Evolutionary conservation across 495 filamentous ascomycete species (phyloP).

Genomic region (Zalerion maritima): DNA sequence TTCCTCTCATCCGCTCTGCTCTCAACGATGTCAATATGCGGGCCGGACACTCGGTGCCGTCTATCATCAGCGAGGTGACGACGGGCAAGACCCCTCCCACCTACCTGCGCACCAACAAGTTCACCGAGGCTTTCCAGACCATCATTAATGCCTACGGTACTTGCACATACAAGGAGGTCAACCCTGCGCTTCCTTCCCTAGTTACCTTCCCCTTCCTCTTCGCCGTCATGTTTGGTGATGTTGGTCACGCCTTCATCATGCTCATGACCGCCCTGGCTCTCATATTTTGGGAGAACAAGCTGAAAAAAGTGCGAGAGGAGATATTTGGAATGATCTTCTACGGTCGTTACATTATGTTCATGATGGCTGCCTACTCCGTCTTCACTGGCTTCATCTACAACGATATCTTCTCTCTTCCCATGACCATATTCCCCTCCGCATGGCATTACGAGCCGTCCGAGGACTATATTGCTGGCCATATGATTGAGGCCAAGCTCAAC

Average conservation of each 20-base stretch:
- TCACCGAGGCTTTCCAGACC: conserved; percentile 95
- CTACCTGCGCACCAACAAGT: conserved; percentile 92
- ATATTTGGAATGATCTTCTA: conserved; percentile 97
- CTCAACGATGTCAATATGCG: conserved; percentile 93
- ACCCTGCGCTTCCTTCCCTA: conserved; percentile 86
- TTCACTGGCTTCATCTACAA: conserved; percentile 98
- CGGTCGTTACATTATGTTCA: conserved; percentile 91
- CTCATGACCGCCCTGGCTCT: conserved; percentile 63
- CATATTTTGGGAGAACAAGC: conserved; percentile 87
- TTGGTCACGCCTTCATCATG: conserved; percentile 86
- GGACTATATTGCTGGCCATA: conserved; percentile 40
- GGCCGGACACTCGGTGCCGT: conserved; percentile 84
- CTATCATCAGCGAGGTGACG: conserved; percentile 91
- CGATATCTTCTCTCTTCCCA: conserved; percentile 85
- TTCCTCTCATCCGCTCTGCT: conserved; percentile 87
- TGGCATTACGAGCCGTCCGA: conserved; percentile 67
- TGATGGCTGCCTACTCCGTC: conserved; percentile 95
- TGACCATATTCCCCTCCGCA: conserved; percentile 75
- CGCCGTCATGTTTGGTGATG: conserved; percentile 97
- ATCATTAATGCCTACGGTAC: conserved; percentile 98
- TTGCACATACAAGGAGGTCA: conserved; percentile 91
- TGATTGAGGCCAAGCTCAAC: conserved; percentile 50
- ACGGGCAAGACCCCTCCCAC: conserved; percentile 96
- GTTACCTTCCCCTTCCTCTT: conserved; percentile 97
- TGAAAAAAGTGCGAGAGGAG: conserved; percentile 86